Percentiles rank a stretch among this genome's conserved stretches.
These are phyloP conservation scores for Boletus eberwhitei DNA, from an alignment of 768 basidiomycete species.

Conservation along the genomic window DNA sequence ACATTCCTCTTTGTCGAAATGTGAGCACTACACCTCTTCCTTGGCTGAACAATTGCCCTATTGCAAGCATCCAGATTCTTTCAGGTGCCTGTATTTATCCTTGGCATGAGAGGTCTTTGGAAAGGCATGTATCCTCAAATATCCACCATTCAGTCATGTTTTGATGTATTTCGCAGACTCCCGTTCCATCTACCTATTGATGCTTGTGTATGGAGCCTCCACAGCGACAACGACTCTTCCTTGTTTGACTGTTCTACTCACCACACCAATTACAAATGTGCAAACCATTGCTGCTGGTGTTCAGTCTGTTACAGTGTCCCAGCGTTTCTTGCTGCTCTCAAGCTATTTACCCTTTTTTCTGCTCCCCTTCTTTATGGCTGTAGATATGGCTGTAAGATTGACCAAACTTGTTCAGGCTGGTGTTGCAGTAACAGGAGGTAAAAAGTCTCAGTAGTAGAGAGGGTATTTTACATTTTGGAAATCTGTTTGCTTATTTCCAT, in stretches of 20 bases:
- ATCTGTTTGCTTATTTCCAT: too few relatives aligned
- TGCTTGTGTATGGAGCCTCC: constrained; percentile 74
- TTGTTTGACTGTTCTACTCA: constrained; percentile 59
- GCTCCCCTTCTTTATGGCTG: constrained; percentile 64
- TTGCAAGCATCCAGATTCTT: constrained; percentile 39
- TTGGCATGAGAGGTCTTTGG: constrained; percentile 63
- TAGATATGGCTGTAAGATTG: constrained; percentile 62
- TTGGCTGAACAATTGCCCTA: neutral
- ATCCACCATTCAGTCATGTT: neutral
- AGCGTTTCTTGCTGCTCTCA: constrained; percentile 55
- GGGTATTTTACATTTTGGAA: too few relatives aligned
- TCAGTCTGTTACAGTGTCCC: constrained; percentile 44
- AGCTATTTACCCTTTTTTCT: constrained; percentile 77
- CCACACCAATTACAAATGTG: constrained; percentile 42
- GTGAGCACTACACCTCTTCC: constrained; percentile 35
- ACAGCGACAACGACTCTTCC: constrained; percentile 76
- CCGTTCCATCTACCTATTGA: constrained; percentile 52
- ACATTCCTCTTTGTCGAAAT: constrained; percentile 59
- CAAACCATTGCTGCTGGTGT: constrained; percentile 30
- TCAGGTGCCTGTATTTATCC: constrained; percentile 73
- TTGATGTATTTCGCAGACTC: constrained; percentile 38
- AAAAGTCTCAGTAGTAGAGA: constrained; percentile 16
- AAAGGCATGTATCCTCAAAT: constrained; percentile 36
- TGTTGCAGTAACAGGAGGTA: constrained; percentile 9
- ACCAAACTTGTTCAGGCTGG: constrained; percentile 30